Conservation (phyloP, 257 asterid genomes). For the Primulina eburnea region DNA sequence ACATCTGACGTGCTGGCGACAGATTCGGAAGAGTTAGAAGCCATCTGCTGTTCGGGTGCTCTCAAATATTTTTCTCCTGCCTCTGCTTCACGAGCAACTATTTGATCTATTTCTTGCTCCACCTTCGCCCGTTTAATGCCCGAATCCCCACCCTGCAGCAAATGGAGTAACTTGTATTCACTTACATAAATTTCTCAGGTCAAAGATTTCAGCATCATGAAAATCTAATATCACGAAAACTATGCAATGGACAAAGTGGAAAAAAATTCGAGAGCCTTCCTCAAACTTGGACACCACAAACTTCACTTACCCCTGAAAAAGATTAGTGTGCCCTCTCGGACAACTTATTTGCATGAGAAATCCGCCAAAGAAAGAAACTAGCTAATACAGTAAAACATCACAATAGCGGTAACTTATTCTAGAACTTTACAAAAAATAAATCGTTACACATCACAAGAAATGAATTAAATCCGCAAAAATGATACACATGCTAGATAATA, state of each 20-base stretch:
- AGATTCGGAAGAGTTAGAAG: slow-evolving; percentile 39
- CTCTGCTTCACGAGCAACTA: slow-evolving; percentile 34
- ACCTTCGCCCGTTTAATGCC: slow-evolving; percentile 62
- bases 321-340: neutral
- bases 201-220: neutral
- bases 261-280: neutral
- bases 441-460: too few relatives aligned
- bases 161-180: neutral
- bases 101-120: slow-evolving; percentile 49
- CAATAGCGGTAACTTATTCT: neutral
- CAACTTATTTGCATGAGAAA: neutral
- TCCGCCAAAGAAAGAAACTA: neutral
- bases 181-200: neutral
- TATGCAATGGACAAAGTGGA: neutral
- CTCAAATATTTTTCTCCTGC: slow-evolving; percentile 33
- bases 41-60: slow-evolving; percentile 31
- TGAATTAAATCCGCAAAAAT: too few relatives aligned
- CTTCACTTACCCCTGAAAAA: too few relatives aligned
- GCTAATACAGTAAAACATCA: neutral
- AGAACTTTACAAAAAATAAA: neutral
- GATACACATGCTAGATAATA: too few relatives aligned
- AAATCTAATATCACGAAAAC: neutral
- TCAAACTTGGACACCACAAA: neutral
- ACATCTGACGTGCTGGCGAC: slow-evolving; percentile 42
- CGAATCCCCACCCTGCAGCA: slow-evolving; percentile 60